phyloP scores from a whole-genome alignment of 305 asterid genomes.

The Withania somnifera region DNA sequence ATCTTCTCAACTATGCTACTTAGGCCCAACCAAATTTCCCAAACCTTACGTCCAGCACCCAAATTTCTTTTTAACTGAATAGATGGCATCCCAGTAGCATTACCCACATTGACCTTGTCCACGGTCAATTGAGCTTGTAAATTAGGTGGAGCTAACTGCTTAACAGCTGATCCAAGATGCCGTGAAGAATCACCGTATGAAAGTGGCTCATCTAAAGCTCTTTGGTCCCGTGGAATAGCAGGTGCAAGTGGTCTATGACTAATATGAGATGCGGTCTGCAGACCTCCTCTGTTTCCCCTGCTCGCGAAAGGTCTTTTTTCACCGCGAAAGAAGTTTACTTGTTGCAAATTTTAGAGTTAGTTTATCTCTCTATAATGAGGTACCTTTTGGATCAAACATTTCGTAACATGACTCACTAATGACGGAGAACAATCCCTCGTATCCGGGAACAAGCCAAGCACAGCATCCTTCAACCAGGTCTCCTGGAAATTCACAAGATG shows the following conservation, averaged over 20 bases:
- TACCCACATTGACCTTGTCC: slow-evolving; percentile 31
- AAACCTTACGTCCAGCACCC: slow-evolving; percentile 48
- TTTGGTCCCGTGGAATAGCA: slow-evolving; percentile 39
- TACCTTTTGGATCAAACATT: neutral
- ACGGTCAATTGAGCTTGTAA: slow-evolving; percentile 52
- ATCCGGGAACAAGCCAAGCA: slow-evolving; percentile 78
- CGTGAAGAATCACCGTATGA: slow-evolving; percentile 34
- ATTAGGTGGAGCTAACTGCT: slow-evolving; percentile 73
- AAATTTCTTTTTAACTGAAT: slow-evolving; percentile 65
- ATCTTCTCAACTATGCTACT: slow-evolving; percentile 43
- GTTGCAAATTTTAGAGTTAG: slow-evolving; percentile 12
- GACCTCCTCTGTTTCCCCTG: slow-evolving; percentile 45
- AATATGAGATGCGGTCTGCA: slow-evolving; percentile 38
- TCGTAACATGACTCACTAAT: slow-evolving; percentile 33
- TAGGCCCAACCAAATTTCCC: slow-evolving; percentile 46
- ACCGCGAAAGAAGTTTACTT: slow-evolving; percentile 63
- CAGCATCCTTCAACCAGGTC: slow-evolving; percentile 80
- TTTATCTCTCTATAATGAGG: slow-evolving; percentile 13
- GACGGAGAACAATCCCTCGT: slow-evolving; percentile 80
- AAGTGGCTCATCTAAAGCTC: slow-evolving; percentile 37
- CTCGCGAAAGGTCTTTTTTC: slow-evolving; percentile 53
- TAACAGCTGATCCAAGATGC: slow-evolving; percentile 70
- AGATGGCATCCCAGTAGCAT: slow-evolving; percentile 36
- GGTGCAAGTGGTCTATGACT: slow-evolving; percentile 51
- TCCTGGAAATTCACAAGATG: slow-evolving; percentile 41